These are phyloP conservation scores for Vachellia collinsii DNA, from an alignment of 306 rosid species.

Conservation along the genomic window DNA sequence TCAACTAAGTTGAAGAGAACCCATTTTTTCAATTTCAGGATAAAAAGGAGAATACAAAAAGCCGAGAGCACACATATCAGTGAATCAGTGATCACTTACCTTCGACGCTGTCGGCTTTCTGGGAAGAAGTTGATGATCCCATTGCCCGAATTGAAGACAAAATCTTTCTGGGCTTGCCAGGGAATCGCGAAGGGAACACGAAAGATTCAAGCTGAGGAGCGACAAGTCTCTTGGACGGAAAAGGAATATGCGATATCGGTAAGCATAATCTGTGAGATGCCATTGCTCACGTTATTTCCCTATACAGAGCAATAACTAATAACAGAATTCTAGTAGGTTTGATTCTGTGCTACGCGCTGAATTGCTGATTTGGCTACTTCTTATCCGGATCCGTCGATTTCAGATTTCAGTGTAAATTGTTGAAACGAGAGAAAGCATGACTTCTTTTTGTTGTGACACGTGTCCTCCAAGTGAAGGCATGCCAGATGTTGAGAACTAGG, in stretches of 20 bases:
- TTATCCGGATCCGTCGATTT: background rate
- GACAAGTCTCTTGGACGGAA: constrained; percentile 37
- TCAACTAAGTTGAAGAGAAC: constrained; percentile 5
- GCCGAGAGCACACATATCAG: constrained; percentile 12
- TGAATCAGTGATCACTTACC: constrained; percentile 36
- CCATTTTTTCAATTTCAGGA: background rate
- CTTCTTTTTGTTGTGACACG: background rate
- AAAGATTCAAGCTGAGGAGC: constrained; percentile 36
- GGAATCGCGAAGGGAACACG: constrained; percentile 38
- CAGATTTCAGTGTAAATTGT: background rate
- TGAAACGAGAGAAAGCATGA: background rate
- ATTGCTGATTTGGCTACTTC: background rate
- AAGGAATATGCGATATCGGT: constrained; percentile 42
- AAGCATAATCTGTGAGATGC: constrained; percentile 52
- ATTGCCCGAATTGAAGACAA: constrained; percentile 56
- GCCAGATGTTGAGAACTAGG: background rate
- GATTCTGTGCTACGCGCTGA: background rate
- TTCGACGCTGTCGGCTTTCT: constrained; percentile 54
- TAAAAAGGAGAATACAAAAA: background rate
- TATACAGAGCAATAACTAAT: background rate
- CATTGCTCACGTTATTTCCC: constrained; percentile 39
- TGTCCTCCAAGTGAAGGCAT: background rate
- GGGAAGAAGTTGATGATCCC: constrained; percentile 88
- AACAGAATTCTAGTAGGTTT: background rate
- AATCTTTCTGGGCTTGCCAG: constrained; percentile 44